phyloP scores from a whole-genome alignment of 1,139 yeast species.

The Candida sojae region DNA sequence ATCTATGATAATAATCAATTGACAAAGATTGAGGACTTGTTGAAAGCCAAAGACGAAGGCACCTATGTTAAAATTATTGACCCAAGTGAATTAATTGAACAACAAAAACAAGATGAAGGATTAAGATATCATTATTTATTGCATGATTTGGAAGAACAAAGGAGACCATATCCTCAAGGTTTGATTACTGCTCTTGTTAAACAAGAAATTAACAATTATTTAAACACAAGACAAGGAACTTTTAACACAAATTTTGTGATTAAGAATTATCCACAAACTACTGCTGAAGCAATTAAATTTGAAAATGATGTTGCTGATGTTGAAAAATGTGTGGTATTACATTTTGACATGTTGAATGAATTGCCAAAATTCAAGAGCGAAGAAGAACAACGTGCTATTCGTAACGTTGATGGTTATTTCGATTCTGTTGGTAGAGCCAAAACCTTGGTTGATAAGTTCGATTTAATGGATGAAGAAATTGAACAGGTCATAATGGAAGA shows the following conservation, averaged over 20 bases:
- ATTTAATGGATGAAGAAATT: constrained; percentile 25
- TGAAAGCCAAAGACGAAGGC: constrained; percentile 16
- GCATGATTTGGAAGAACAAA: constrained; percentile 36
- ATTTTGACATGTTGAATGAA: constrained; percentile 27
- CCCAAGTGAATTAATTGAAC: constrained; percentile 44
- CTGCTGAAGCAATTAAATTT: constrained; percentile 64
- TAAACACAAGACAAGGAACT: constrained; percentile 44
- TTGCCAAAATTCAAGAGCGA: constrained; percentile 25
- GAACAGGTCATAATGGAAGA: constrained; percentile 27
- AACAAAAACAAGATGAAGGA: constrained; percentile 42
- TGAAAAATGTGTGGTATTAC: constrained; percentile 39
- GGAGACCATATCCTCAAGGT: constrained; percentile 55
- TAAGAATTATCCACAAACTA: constrained; percentile 56
- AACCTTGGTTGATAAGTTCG: constrained; percentile 21
- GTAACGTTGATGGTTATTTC: constrained; percentile 56
- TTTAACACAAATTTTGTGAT: constrained; percentile 48
- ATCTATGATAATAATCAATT: constrained; percentile 24
- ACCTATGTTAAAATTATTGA: constrained; percentile 50
- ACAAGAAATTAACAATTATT: constrained; percentile 41
- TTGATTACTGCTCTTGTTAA: constrained; percentile 58
- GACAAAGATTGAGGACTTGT: constrained; percentile 19
- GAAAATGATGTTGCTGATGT: constrained; percentile 57
- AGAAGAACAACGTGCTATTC: constrained; percentile 31
- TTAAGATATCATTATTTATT: constrained; percentile 44
- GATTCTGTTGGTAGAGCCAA: constrained; percentile 55